Evolutionary conservation across 495 filamentous ascomycete species (phyloP), one percentile per base, ranked within the genome.

Genomic region (Daldinia vernicosa): DNA sequence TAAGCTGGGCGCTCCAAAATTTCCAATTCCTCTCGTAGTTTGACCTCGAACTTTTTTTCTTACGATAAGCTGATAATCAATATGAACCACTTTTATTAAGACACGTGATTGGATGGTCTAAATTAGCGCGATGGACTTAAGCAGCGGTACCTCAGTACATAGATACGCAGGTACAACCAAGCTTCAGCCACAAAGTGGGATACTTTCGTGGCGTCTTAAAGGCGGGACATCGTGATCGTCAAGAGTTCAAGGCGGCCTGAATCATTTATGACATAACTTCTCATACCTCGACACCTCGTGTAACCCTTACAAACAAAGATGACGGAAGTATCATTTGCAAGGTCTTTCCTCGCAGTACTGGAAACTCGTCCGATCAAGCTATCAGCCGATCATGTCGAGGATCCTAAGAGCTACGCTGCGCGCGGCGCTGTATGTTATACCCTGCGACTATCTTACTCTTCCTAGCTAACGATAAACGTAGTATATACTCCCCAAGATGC

Each of bases 291-390:
- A 43, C 30, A 67, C 1, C 30, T 45, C 24, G 4, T 30, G 7
- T 32, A 59, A n/a, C 26, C 28, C 58, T 33, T 9, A 17, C 11
- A 35, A 61, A 19, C 55, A 74, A 86, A 51, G 43, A 96, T 96
- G 93, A 87, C 92, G n/a, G 94, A 98, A 85, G 74, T 94, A 52
- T 78, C 86, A 57, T 99, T 97, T 78, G 88, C 92, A 66, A 94
- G 92, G 79, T 82, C 88, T 53, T 97, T 95, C 82, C 90, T 99
- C 70, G 83, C 90, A 19, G 84, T 86, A 19, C 87, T 98, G 55
- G 93, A 95, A 82, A 84, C 88, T 35, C 88, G 89, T 63, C 91
- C 92, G 8, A 78, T 89, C 73, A 95, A 93, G 80, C 85, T 97
- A 55, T 85, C 88, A 11, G 81, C 90, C 66, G 93, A 97, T 80